Evolutionary conservation across 2,329 filamentous ascomycete genomes (phyloP), one percentile per base, ranked within the genome.

Genomic region (Sclerotinia spermophila): DNA sequence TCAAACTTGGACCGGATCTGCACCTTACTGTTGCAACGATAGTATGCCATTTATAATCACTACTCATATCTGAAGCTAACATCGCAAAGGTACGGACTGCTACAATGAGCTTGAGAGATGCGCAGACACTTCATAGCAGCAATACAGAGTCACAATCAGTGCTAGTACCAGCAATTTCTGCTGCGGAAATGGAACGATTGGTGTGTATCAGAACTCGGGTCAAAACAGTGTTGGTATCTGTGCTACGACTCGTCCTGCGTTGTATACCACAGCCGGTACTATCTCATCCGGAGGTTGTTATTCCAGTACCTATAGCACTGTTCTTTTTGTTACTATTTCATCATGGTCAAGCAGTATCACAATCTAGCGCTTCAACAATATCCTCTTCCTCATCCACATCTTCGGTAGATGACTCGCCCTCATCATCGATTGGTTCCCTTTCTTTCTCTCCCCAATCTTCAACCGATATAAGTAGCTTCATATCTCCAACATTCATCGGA

Each of bases 11-110:
- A 11, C 44, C 4, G 45, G 33, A 30, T 40, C 62, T 53, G 62
- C 45, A 35, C 62, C 45, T 30, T 65, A 65, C 53, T 65, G 45
- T 53, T 65, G 62, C 45, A 53, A 51, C 21, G 45, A 35, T 8
- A 40, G 61, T 65, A 53, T 7, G 45, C 24, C 8, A 15, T 65
- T 65, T 5, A 4, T 33, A 7, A 30, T 51, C 24, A 38, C 30
- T 21, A 27, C 48, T 15, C 17, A 33, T n/a, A 21, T 19, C 15
- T 4, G 8, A 21, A 51, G 44, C 21, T 65, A 27, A 65, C 17
- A 30, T 21, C 8, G 8, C 13, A 1, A 38, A 65, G 45, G n/a
- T 30, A 17, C n/a, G 8, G 62, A 65, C 21, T 65, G 62, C 62
- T 65, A 27, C 5, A 4, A 24, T 10, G n/a, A 51, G 10, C 24